Evolutionary conservation across 2,329 filamentous ascomycete genomes (phyloP).

Genomic region (Dryadomyces sulphureus): DNA sequence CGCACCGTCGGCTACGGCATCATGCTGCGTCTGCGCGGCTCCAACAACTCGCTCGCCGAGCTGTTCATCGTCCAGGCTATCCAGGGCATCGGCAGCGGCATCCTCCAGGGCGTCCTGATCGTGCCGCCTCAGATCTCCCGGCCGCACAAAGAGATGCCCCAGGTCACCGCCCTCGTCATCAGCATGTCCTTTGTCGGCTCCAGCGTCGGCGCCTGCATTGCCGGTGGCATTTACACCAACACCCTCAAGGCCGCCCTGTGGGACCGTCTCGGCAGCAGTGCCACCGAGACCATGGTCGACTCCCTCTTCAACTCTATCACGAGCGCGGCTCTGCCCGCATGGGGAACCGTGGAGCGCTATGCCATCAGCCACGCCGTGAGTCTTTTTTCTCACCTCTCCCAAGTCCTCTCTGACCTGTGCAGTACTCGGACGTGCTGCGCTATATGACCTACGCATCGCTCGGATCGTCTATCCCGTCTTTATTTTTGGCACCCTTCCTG

Average conservation of each 20-base stretch:
- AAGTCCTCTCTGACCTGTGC: not conserved
- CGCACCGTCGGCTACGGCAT: constrained; percentile 32
- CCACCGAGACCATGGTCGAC: constrained; percentile 18
- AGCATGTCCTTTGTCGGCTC: constrained; percentile 25
- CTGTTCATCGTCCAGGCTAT: constrained; percentile 31
- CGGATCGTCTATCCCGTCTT: constrained; percentile 10
- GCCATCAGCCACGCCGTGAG: constrained; percentile 26
- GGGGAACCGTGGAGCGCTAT: constrained; percentile 23
- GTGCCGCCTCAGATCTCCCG: constrained; percentile 30
- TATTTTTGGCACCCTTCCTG: constrained; percentile 12
- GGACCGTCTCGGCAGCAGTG: constrained; percentile 18
- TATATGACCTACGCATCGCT: constrained; percentile 16
- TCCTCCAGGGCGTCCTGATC: constrained; percentile 26
- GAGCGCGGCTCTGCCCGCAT: constrained; percentile 20
- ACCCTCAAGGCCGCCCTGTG: constrained; percentile 23
- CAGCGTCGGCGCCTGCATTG: constrained; percentile 24
- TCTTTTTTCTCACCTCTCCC: not conserved
- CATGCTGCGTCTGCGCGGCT: constrained; percentile 32
- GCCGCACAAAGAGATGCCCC: constrained; percentile 28
- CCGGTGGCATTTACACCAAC: constrained; percentile 35
- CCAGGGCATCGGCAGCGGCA: constrained; percentile 31
- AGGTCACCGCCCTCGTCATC: constrained; percentile 30
- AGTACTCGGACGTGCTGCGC: constrained; percentile 16
- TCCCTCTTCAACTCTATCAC: constrained; percentile 30
- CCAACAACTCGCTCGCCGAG: constrained; percentile 26